These are phyloP conservation scores for Striga asiatica DNA, from an alignment of 257 asterid species.

Conservation along the genomic window DNA sequence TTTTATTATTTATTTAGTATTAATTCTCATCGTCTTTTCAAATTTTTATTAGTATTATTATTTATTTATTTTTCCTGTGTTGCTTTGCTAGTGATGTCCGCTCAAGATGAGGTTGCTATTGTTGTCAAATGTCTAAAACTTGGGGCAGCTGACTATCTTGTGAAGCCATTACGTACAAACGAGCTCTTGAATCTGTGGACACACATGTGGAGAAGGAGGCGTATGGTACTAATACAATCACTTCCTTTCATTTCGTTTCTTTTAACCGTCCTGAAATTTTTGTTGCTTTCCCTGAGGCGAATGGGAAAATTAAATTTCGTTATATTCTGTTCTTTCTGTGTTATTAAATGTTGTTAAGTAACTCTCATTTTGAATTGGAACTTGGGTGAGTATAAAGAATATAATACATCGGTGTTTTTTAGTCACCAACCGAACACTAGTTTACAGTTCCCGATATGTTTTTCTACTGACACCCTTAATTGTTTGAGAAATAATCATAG, in stretches of 20 bases:
- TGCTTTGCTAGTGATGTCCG: constrained; percentile 79
- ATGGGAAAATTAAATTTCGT: background rate
- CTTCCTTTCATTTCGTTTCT: constrained; percentile 9
- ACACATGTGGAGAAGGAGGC: constrained; percentile 98
- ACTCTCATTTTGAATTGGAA: background rate
- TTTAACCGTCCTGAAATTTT: background rate
- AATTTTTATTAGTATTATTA: too few species aligned
- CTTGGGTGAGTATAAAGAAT: background rate
- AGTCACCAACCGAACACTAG: too few species aligned
- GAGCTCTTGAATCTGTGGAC: constrained; percentile 98
- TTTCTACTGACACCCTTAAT: background rate
- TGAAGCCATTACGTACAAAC: constrained; percentile 90
- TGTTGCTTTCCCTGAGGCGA: background rate
- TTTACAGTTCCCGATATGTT: too few species aligned
- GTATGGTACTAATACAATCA: constrained; percentile 53
- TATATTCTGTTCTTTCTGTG: background rate
- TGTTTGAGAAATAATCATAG: background rate
- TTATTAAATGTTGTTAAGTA: background rate
- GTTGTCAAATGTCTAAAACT: constrained; percentile 86
- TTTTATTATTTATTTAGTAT: background rate
- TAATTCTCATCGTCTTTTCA: background rate
- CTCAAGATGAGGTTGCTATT: constrained; percentile 69
- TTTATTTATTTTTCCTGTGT: constrained; percentile 7
- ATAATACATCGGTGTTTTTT: too few species aligned
- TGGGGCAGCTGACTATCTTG: constrained; percentile 99